Base-by-base conservation (phyloP, 2,329 filamentous ascomycete genomes). In the Fusarium sulawesiense region DNA sequence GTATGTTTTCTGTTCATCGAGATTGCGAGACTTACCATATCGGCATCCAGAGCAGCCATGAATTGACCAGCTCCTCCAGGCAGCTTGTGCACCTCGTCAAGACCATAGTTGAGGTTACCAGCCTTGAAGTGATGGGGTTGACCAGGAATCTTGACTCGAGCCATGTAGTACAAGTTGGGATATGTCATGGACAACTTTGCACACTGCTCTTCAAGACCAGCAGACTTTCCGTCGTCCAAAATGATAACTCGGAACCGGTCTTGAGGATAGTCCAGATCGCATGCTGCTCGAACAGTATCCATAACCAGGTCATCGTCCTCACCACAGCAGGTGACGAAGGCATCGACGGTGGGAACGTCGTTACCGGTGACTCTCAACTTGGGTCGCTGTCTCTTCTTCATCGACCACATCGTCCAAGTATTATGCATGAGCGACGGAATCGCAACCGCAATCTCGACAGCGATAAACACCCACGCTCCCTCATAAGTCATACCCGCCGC, bases 11-110 rank as follows among this genome's bases (percentile, higher is more conserved):
- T 4, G 6, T 14, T 7, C 1, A 8, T 14, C 14, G 2, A 8
- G 11, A 1, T 14, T 2, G 13, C 7, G 5, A 4, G 3, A 68
- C 76, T 46, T 77, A 83, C 81, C 89, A 91, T 91, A 74, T 91
- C 89, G 21, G 88, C 89, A 74, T 91, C 89, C 34, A 91, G 79
- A 41, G 86, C 86, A n/a, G 88, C 88, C 75, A 90, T 86, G 76
- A 83, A 90, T 71, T 86, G 82, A 42, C 82, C 82, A n/a, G 85
- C 81, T 25, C 87, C 87, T 20, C 86, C 86, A 2, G 86, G 85
- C 32, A 89, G 78, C n/a, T 78, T 73, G 18, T 81, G 80, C 7
- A 84, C 81, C 57, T 83, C 81, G 18, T 87, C 84, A 21, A 88
- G 77, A 34, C 86, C 89, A 59, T 87, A 86, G 77, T 89, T 90